Evolutionary conservation across 805 yeast genomes (phyloP), one percentile per base, ranked within the genome.

Genomic region (Candida maltosa): DNA sequence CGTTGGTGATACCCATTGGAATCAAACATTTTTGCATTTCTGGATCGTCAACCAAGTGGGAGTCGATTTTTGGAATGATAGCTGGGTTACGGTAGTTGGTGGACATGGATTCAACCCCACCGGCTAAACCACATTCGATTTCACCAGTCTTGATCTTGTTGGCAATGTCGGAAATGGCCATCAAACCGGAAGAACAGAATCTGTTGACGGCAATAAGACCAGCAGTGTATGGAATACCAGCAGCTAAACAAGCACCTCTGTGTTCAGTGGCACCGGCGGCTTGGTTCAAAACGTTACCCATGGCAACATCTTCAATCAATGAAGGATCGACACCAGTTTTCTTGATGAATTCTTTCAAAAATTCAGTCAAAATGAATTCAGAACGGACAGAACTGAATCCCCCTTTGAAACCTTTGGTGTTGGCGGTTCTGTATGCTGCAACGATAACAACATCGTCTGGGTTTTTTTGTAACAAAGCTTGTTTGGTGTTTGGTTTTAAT

Each of bases 1-100:
- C 97, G 55, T 87, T 85, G 35, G 97, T 91, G 52, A 82, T 80
- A 30, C 97, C 97, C 97, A 91, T 91, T 46, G 97, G 97, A 44
- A 91, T 78, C 60, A 83, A 65, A 65, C 97, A 91, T 60, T 80
- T 80, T 42, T 52, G 60, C 62, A 67, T 56, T 48, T 62, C 65
- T 16, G 54, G 46, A 45, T 65, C 42, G 16, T 65, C 69, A 39
- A 49, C 54, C 44, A 65, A 51, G 34, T 50, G 61, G 10, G 45
- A 31, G 46, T 61, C 65, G 22, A 65, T 50, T 52, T 60, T 58
- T 35, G 87, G 83, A 11, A 25, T 30, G 40, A 82, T 65, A 26
- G 89, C 77, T 47, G 76, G 75, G 16, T 93, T 84, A n/a, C 93
- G 93, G 59, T 85, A 88, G 66, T 82, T 81, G 44, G 73, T 68